These are phyloP conservation scores for Nidularia sp. DNA, from an alignment of 768 basidiomycete species.

Conservation along the genomic window DNA sequence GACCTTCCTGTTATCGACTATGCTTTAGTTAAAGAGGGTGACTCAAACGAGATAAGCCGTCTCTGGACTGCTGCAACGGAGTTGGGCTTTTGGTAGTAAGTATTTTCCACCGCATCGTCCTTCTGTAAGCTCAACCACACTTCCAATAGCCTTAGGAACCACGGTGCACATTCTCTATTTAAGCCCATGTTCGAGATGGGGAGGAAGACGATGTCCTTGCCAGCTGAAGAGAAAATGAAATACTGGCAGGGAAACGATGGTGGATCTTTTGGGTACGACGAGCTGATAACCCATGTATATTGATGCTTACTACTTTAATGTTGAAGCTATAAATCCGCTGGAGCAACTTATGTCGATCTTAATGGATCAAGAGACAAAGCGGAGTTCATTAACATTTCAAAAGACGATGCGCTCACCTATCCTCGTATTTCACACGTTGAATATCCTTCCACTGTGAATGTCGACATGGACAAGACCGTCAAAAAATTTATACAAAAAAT, in stretches of 20 bases:
- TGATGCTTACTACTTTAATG: constrained; percentile 5
- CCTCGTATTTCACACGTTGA: constrained; percentile 43
- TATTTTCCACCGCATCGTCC: constrained; percentile 5
- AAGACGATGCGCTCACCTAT: constrained; percentile 60
- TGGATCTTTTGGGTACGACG: constrained; percentile 24
- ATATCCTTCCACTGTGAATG: constrained; percentile 50
- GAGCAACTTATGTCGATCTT: constrained; percentile 54
- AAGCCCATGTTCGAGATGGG: constrained; percentile 50
- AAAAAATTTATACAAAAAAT: constrained; percentile 50
- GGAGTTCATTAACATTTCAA: constrained; percentile 61
- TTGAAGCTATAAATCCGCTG: constrained; percentile 49
- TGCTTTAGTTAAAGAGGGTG: constrained; percentile 32
- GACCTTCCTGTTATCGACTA: constrained; percentile 53
- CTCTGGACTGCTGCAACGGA: constrained; percentile 50
- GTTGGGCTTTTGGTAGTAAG: constrained; percentile 62
- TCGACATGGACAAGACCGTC: constrained; percentile 41
- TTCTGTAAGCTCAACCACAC: not conserved
- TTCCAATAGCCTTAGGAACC: constrained; percentile 40
- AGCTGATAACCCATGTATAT: not conserved
- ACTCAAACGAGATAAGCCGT: constrained; percentile 34
- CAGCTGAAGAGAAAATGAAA: constrained; percentile 48
- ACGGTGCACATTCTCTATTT: constrained; percentile 39
- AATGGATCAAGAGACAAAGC: constrained; percentile 48
- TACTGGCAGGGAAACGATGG: constrained; percentile 50
- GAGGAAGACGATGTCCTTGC: constrained; percentile 42